phyloP scores from a whole-genome alignment of 2,329 filamentous ascomycete genomes.

The Zymoseptoria brevis region DNA sequence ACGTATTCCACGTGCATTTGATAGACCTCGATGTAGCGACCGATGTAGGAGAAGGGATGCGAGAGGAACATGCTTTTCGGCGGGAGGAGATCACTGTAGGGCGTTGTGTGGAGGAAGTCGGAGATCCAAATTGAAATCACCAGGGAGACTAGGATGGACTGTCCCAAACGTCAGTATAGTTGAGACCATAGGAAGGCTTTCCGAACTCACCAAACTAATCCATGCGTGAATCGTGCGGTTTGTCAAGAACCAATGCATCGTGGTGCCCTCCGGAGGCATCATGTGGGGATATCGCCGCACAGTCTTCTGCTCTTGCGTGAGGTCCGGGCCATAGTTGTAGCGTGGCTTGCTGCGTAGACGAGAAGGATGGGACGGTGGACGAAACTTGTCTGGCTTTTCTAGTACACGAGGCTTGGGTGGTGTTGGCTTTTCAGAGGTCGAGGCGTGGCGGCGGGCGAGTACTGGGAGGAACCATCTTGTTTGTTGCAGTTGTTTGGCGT shows the following conservation, averaged over 20 bases:
- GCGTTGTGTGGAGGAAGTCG: conserved; percentile 72
- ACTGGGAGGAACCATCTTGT: conserved; percentile 2
- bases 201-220: conserved; percentile 64
- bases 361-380: conserved; percentile 80
- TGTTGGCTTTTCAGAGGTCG: conserved; percentile 23
- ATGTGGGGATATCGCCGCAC: conserved; percentile 72
- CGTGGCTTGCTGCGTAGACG: conserved; percentile 54
- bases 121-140: conserved; percentile 65
- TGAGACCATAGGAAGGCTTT: no score
- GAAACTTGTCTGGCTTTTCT: conserved; percentile 81
- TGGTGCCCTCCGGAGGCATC: conserved; percentile 76
- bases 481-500: conserved; percentile 21
- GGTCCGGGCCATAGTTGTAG: conserved; percentile 64
- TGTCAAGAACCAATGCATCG: conserved; percentile 77
- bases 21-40: conserved; percentile 63
- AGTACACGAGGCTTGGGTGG: conserved; percentile 59
- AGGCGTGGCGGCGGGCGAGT: conserved; percentile 19
- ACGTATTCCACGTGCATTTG: conserved; percentile 67
- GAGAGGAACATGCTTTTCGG: conserved; percentile 58
- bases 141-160: conserved; percentile 62
- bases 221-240: conserved; percentile 67
- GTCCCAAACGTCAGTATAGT: background rate
- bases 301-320: conserved; percentile 57
- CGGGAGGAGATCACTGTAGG: conserved; percentile 72
- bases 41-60: conserved; percentile 61